These are phyloP conservation scores for Apiospora koreana DNA, from an alignment of 2,329 filamentous ascomycete species.

Conservation along the genomic window DNA sequence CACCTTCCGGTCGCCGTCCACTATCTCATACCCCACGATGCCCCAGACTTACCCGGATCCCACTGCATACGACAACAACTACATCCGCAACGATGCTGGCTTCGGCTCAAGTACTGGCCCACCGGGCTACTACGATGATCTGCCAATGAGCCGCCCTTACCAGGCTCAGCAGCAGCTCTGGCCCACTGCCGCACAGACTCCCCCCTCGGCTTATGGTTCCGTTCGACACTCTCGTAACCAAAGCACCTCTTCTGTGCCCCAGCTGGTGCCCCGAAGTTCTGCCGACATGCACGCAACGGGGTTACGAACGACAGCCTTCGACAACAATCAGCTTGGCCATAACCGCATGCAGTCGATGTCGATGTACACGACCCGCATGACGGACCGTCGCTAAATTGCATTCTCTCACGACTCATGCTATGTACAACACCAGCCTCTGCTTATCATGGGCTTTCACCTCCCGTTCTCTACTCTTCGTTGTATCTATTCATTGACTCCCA, in stretches of 20 bases:
- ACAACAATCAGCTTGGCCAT: slow-evolving; percentile 16
- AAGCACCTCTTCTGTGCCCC: slow-evolving; percentile 27
- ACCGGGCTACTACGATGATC: slow-evolving; percentile 25
- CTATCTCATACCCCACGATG: slow-evolving; percentile 21
- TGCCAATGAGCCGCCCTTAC: slow-evolving; percentile 19
- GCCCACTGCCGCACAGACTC: neutral
- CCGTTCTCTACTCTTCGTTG: neutral
- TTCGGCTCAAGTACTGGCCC: slow-evolving; percentile 13
- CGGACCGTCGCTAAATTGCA: slow-evolving; percentile 22
- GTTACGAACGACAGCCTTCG: neutral
- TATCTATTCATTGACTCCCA: neutral
- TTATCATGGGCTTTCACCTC: neutral
- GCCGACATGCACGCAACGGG: slow-evolving; percentile 10
- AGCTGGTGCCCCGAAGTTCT: slow-evolving; percentile 15
- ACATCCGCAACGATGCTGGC: slow-evolving; percentile 18
- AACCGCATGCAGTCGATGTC: slow-evolving; percentile 19
- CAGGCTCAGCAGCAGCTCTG: slow-evolving; percentile 14
- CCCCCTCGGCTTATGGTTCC: slow-evolving; percentile 10
- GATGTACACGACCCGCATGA: slow-evolving; percentile 18
- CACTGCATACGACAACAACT: slow-evolving; percentile 21
- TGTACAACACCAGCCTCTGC: neutral
- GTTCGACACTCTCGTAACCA: slow-evolving; percentile 32
- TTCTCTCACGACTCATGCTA: neutral
- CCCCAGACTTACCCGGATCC: slow-evolving; percentile 20
- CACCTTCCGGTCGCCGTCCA: slow-evolving; percentile 18